Evolutionary conservation across 306 rosid species (phyloP), one percentile per base, ranked within the genome.

Genomic region (Trichosanthes truncata): DNA sequence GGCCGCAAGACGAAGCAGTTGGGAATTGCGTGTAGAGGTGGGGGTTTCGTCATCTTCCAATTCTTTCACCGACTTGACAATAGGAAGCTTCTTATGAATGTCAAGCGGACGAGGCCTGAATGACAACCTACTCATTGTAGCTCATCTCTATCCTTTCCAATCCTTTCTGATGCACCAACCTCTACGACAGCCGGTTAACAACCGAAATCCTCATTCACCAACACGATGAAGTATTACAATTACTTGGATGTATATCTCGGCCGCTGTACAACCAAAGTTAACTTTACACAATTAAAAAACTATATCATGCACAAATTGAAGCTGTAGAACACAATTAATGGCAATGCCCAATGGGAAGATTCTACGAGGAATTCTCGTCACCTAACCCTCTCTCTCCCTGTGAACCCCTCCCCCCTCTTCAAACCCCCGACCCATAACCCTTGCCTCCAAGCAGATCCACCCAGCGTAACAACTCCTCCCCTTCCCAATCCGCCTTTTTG

Each of bases 71-170:
- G 88, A 84, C 80, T 84, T 88, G 82, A 88, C 78, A 43, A 88
- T 83, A 23, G 89, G 89, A 59, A 88, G 89, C 86, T 84, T 82
- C 88, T 88, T 88, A 85, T 86, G 91, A 79, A 88, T 86, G 82
- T 88, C 91, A 55, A 86, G 84, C 13, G 91, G 91, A 49, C 91
- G 91, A 78, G 91, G 91, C 74, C 91, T 76, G 49, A 88, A 86
- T 35, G 91, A 86, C 20, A 86, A 84, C 81, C 91, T 84, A 87
- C 91, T 88, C 91, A 88, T 88, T 78, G 52, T 51, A 77, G 67
- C 48, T 82, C 83, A 79, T 82, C 67, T 35, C 60, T 21, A 3
- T 77, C 51, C 36, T 71, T 43, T 26, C 13, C 57, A 73, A 26
- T 46, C 57, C 77, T 71, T 71, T 71, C 23, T 25, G 77, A 45